Evolutionary conservation across 2,329 filamentous ascomycete species (phyloP).

Genomic region (Graphiopsis chlorocephala): DNA sequence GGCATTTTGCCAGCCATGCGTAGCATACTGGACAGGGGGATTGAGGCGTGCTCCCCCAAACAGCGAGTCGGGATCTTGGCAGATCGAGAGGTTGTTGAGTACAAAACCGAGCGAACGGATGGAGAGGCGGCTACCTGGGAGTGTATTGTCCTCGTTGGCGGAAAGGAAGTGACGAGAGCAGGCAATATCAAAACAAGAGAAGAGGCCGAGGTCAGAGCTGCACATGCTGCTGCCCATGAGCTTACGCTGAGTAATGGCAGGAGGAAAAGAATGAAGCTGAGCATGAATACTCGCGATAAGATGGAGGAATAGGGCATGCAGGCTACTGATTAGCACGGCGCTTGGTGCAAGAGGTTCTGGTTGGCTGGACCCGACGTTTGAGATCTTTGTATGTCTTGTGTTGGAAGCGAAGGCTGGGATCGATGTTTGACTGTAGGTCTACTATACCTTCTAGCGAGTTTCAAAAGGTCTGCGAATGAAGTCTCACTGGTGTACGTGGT

Average conservation of each 20-base stretch:
- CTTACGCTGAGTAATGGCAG: neutral
- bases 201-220: conserved; percentile 28
- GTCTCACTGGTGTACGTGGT: neutral
- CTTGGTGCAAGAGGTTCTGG: neutral
- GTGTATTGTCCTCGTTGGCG: conserved; percentile 38
- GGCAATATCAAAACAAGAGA: conserved; percentile 35
- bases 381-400: neutral
- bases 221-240: neutral
- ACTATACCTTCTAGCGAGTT: neutral
- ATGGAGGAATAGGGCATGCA: neutral
- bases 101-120: conserved; percentile 35
- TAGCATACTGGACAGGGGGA: conserved; percentile 54
- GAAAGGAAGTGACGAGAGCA: conserved; percentile 32
- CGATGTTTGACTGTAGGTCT: neutral
- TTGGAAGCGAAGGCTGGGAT: no score
- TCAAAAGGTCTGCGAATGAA: neutral
- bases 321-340: neutral
- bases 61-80: conserved; percentile 64
- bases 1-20: conserved; percentile 65
- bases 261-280: neutral
- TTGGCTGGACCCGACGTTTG: neutral
- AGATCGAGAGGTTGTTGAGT: conserved; percentile 52
- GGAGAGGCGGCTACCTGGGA: conserved; percentile 23
- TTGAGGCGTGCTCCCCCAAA: conserved; percentile 62
- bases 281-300: neutral